Base-by-base conservation (phyloP, 2,329 filamentous ascomycete genomes). In the Cordyceps javanica region DNA sequence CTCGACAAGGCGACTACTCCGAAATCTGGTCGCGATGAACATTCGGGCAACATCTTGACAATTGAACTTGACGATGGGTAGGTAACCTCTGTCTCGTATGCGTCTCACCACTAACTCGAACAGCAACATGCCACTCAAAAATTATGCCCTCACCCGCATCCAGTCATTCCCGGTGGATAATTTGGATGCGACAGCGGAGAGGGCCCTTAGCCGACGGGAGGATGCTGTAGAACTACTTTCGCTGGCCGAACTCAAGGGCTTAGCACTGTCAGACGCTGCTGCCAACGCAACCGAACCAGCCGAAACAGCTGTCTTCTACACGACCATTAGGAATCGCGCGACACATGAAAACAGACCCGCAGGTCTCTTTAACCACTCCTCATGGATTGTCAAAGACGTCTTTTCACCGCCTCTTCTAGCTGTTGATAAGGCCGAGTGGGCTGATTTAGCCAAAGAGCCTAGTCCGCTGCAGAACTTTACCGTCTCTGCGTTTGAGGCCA, bases 111-210 rank as follows among this genome's bases (percentile, higher is more conserved):
- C 57, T 50, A 48, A 55, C 14, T 2, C 9, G 7, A 25, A 1
- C n/a, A 65, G 63, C 48, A 64, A 64, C 41, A 65, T 65, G 62
- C 59, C 52, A 3, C 26, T 64, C 3, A 57, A 52, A 14, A 64
- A 65, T 42, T 63, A 62, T 46, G 64, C 64, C 7, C 58, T 65
- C 2, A 59, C 55, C 7, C 58, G 48, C 2, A 55, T 56, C 5
- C 64, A 65, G 32, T 58, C 60, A 2, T 65, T 65, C 21, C 54
- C 61, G 1, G 25, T 64, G 4, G 41, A 26, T 4, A 32, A 56
- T 8, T 60, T 44, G 10, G 34, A 16, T 10, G 10, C 11, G 16
- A n/a, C 36, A 21, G 21, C 21, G 10, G 34, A 21, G 16, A 26
- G 36, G n/a, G 23, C 26, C 11, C 28, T 34, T 0, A 50, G 7